phyloP scores from a whole-genome alignment of 306 rosid species.

The Potentilla sterilis region DNA sequence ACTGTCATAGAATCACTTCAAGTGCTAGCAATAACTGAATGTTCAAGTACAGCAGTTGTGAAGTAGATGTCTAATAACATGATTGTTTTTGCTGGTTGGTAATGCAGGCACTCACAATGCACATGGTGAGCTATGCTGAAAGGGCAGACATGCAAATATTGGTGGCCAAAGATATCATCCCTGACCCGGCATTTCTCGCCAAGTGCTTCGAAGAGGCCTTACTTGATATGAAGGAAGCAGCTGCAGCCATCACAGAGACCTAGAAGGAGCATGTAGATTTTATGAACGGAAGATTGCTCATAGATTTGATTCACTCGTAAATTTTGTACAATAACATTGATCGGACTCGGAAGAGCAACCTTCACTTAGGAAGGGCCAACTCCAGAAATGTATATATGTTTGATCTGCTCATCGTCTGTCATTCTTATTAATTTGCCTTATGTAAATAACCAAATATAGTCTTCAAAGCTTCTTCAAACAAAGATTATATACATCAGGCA shows the following conservation, averaged over 20 bases:
- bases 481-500: slow-evolving; percentile 29
- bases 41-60: not conserved
- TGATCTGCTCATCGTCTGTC: not conserved
- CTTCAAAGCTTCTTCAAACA: slow-evolving; percentile 16
- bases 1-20: slow-evolving; percentile 1
- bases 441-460: not conserved
- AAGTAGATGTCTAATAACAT: not conserved
- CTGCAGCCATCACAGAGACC: slow-evolving; percentile 15
- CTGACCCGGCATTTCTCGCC: slow-evolving; percentile 77
- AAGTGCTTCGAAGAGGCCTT: slow-evolving; percentile 86
- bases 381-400: not conserved
- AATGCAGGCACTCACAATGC: slow-evolving; percentile 72
- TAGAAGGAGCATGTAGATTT: not conserved
- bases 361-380: not conserved
- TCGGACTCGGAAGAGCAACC: not conserved
- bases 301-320: not conserved
- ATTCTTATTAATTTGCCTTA: not conserved
- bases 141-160: slow-evolving; percentile 86
- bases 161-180: slow-evolving; percentile 88
- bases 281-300: not conserved
- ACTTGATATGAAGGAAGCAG: slow-evolving; percentile 67
- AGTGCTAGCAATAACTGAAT: not conserved
- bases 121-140: slow-evolving; percentile 88
- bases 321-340: not conserved
- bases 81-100: slow-evolving; percentile 23